These are phyloP conservation scores for Pittosporum tobira DNA, from an alignment of 129 eudicot genomes.

Conservation along the genomic window DNA sequence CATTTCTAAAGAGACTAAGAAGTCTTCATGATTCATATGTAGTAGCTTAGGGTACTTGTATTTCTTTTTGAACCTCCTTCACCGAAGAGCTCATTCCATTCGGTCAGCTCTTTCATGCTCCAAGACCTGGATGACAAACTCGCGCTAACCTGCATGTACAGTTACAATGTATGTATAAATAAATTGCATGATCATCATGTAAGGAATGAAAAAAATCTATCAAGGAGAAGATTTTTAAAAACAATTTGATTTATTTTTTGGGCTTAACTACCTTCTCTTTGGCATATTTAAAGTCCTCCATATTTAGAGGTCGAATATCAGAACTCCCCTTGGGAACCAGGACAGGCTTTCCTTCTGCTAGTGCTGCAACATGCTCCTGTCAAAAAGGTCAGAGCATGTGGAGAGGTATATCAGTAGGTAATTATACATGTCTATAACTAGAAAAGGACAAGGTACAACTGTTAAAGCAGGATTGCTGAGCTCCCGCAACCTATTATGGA, in stretches of 20 bases:
- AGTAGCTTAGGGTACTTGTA: too few species aligned
- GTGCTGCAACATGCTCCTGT: too few species aligned
- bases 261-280: not conserved
- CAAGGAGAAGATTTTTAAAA: not conserved
- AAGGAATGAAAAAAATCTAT: too few species aligned
- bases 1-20: too few species aligned
- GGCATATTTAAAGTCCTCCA: constrained; percentile 5
- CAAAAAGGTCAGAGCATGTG: too few species aligned
- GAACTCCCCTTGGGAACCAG: not conserved
- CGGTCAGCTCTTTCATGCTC: not conserved
- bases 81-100: not conserved
- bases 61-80: not conserved
- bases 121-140: not conserved
- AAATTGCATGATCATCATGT: too few species aligned
- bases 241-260: not conserved
- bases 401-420: too few species aligned
- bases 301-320: constrained; percentile 3
- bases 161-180: not conserved
- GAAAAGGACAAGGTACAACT: too few species aligned
- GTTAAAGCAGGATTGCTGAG: too few species aligned
- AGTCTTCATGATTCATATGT: too few species aligned
- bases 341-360: not conserved
- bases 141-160: not conserved
- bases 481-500: too few species aligned
- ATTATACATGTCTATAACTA: too few species aligned